Evolutionary conservation across 495 filamentous ascomycete species (phyloP).

Genomic region (Trichoderma orchidacearum): DNA sequence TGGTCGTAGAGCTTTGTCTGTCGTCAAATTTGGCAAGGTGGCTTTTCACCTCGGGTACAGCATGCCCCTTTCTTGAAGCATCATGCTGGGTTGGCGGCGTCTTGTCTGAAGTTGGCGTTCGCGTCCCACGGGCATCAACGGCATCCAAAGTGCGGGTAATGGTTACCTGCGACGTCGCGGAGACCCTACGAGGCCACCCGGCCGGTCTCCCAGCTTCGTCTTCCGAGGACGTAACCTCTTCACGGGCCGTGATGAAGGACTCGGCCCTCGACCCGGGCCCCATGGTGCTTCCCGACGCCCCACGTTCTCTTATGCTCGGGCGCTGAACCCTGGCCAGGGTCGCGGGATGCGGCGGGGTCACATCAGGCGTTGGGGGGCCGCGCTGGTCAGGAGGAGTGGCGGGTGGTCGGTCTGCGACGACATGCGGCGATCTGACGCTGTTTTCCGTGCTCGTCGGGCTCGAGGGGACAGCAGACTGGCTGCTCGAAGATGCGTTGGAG

Average conservation of each 20-base stretch:
- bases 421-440: slow-evolving; percentile 18
- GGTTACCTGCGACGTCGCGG: neutral
- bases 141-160: neutral
- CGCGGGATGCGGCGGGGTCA: slow-evolving; percentile 46
- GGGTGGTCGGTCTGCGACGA: slow-evolving; percentile 18
- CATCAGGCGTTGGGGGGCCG: slow-evolving; percentile 59
- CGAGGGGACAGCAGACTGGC: slow-evolving; percentile 19
- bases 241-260: slow-evolving; percentile 61
- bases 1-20: neutral
- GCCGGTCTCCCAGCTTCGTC: slow-evolving; percentile 22
- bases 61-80: neutral
- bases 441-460: slow-evolving; percentile 18
- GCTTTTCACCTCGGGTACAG: neutral
- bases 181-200: neutral
- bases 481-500: slow-evolving; percentile 34
- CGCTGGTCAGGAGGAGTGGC: slow-evolving; percentile 47
- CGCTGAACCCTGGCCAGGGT: slow-evolving; percentile 23
- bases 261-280: slow-evolving; percentile 50
- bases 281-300: slow-evolving; percentile 29
- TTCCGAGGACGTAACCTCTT: slow-evolving; percentile 47
- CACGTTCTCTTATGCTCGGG: slow-evolving; percentile 24
- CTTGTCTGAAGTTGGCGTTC: neutral
- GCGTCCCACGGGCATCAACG: neutral
- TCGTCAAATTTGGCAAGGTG: neutral
- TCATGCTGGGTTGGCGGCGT: too few relatives aligned